A percentile compares a stretch with the other conserved stretches of the same genome.
Conservation (phyloP, 805 yeast genomes). For the Ogataea paradorogensis region DNA sequence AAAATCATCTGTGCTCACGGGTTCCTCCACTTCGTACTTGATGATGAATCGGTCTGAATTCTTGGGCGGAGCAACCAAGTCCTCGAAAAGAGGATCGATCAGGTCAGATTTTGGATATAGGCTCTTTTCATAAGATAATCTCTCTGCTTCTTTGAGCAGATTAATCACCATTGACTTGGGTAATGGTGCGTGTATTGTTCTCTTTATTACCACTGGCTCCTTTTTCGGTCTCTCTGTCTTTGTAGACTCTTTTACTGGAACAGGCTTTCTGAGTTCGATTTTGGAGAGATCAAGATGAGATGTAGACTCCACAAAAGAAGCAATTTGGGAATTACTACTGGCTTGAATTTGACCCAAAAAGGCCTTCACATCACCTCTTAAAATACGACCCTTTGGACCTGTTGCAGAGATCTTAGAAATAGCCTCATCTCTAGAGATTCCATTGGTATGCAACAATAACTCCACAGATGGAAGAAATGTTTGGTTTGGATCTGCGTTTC, state of each 20-base stretch:
- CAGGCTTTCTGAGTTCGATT: slow-evolving; percentile 43
- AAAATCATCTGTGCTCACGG: not conserved
- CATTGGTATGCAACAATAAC: slow-evolving; percentile 55
- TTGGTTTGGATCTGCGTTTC: slow-evolving; percentile 62
- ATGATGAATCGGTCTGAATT: slow-evolving; percentile 42
- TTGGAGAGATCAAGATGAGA: slow-evolving; percentile 71
- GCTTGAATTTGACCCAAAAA: slow-evolving; percentile 68
- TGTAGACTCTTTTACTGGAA: slow-evolving; percentile 15
- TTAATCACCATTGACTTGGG: slow-evolving; percentile 22
- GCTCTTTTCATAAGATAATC: slow-evolving; percentile 39
- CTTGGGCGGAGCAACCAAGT: slow-evolving; percentile 45
- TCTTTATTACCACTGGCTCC: slow-evolving; percentile 34
- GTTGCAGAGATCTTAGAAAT: slow-evolving; percentile 69
- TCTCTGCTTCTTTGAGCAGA: slow-evolving; percentile 43
- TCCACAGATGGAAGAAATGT: slow-evolving; percentile 78
- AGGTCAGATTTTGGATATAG: slow-evolving; percentile 40
- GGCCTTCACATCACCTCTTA: slow-evolving; percentile 90
- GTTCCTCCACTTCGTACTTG: slow-evolving; percentile 24
- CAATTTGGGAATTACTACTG: slow-evolving; percentile 50
- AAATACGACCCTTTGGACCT: slow-evolving; percentile 84
- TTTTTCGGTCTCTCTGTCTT: slow-evolving; percentile 29
- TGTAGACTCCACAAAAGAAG: slow-evolving; percentile 52
- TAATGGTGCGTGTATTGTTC: slow-evolving; percentile 31
- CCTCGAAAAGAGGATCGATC: slow-evolving; percentile 61
- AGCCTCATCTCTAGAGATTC: slow-evolving; percentile 70